Evolutionary conservation across 2,329 filamentous ascomycete species (phyloP).

Genomic region (Coniochaeta prunicola): DNA sequence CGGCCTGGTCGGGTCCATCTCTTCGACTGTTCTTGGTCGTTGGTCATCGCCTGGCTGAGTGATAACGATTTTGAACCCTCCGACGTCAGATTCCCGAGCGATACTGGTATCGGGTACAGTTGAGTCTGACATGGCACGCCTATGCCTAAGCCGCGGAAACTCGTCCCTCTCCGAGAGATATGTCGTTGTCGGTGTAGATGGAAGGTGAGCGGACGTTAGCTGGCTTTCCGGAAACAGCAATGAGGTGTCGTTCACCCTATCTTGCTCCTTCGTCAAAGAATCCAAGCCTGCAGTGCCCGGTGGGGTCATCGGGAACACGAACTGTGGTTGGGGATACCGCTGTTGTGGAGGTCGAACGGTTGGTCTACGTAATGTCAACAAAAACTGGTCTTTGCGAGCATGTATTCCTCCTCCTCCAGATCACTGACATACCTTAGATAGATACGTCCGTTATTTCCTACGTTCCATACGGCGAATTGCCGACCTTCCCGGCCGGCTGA

Average conservation of each 20-base stretch:
- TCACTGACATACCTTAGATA: slow-evolving; percentile 61
- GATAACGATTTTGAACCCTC: slow-evolving; percentile 74
- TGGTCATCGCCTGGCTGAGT: slow-evolving; percentile 57
- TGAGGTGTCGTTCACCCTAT: slow-evolving; percentile 14
- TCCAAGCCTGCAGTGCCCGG: slow-evolving; percentile 52
- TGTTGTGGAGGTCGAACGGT: slow-evolving; percentile 54
- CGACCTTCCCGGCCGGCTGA: slow-evolving; percentile 58
- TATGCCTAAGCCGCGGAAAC: slow-evolving; percentile 33
- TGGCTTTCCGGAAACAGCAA: slow-evolving; percentile 26
- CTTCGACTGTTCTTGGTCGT: slow-evolving; percentile 57
- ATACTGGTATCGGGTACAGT: slow-evolving; percentile 59
- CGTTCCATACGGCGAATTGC: slow-evolving; percentile 74
- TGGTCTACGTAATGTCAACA: slow-evolving; percentile 36
- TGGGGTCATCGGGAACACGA: slow-evolving; percentile 54
- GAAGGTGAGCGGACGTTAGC: slow-evolving; percentile 35
- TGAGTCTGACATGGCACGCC: slow-evolving; percentile 69
- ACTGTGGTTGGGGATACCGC: slow-evolving; percentile 53
- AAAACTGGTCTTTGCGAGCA: background rate
- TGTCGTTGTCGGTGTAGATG: slow-evolving; percentile 27
- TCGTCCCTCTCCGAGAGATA: slow-evolving; percentile 20
- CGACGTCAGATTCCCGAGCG: slow-evolving; percentile 49
- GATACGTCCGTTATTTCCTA: slow-evolving; percentile 76
- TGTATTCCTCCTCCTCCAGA: background rate
- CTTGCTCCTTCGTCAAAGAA: slow-evolving; percentile 25
- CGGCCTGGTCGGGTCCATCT: slow-evolving; percentile 33